phyloP scores from a whole-genome alignment of 2,329 filamentous ascomycete species.

The Exophiala calicioides region DNA sequence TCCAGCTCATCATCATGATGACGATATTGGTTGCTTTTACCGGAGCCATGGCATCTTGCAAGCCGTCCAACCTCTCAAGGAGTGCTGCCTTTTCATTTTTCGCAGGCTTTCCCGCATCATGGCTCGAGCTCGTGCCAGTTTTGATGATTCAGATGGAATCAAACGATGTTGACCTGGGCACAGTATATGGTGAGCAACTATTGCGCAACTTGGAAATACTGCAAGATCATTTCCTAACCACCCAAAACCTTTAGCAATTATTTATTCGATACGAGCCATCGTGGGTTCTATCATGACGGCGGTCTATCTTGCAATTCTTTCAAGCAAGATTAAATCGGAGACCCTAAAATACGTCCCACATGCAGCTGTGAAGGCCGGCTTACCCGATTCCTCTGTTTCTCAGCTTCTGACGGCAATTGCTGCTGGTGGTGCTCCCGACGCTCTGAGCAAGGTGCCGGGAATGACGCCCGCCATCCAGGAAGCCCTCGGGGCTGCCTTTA shows the following conservation, averaged over 20 bases:
- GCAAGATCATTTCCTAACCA: neutral
- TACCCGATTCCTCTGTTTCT: constrained; percentile 38
- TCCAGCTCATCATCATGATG: no score
- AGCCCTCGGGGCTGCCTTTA: constrained; percentile 38
- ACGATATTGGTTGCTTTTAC: no score
- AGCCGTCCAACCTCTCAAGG: no score
- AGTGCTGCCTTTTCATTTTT: no score
- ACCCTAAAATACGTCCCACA: constrained; percentile 39
- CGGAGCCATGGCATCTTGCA: no score
- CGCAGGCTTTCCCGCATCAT: no score
- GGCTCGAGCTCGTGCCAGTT: no score
- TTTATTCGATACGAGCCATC: neutral
- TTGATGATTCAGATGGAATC: constrained; percentile 15
- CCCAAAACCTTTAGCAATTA: neutral
- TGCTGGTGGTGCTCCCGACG: constrained; percentile 33
- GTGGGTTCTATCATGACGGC: constrained; percentile 28
- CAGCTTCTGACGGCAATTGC: constrained; percentile 39
- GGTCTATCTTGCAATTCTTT: constrained; percentile 37
- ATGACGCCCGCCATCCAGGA: constrained; percentile 38
- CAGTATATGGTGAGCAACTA: neutral
- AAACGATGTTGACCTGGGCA: constrained; percentile 2
- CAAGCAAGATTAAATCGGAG: constrained; percentile 39
- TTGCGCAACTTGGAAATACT: no score
- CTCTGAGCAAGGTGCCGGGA: constrained; percentile 34
- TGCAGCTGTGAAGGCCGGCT: constrained; percentile 41